A percentile compares a stretch with the other conserved stretches of the same genome.
Conservation (phyloP, 306 rosid genomes). For the Styphnolobium japonicum region DNA sequence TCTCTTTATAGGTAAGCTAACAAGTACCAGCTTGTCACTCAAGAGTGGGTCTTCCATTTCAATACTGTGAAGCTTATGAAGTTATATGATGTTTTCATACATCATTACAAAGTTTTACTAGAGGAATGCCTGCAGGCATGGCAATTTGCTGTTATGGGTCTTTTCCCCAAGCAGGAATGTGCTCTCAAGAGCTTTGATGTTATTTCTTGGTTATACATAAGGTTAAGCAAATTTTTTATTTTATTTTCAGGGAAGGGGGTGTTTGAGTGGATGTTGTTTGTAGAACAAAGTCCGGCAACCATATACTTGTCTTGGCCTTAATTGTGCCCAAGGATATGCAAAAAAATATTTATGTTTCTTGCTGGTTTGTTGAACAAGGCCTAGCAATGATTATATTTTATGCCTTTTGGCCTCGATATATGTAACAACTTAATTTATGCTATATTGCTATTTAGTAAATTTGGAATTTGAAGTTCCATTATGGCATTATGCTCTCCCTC, state of each 20-base stretch:
- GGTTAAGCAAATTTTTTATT: not conserved
- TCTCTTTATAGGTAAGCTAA: constrained; percentile 30
- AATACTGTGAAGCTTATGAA: not conserved
- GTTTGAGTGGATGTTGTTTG: not conserved
- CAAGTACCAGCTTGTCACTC: not conserved
- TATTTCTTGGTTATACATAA: not conserved
- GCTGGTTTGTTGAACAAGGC: not conserved
- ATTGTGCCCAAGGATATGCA: not conserved
- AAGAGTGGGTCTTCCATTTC: not conserved
- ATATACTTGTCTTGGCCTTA: not conserved
- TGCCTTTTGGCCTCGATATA: not conserved
- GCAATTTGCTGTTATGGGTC: not conserved
- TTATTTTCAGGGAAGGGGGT: not conserved
- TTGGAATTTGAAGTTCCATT: not conserved
- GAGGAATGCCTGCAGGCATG: not conserved
- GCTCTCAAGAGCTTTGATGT: not conserved
- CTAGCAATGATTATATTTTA: not conserved
- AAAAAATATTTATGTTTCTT: not conserved
- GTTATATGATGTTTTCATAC: not conserved
- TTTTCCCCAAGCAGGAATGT: not conserved
- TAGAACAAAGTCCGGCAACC: not conserved
- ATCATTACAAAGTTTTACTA: not conserved
- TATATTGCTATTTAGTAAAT: not conserved
- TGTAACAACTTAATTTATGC: too few relatives aligned
- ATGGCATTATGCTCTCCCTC: not conserved